Evolutionary conservation across 306 rosid genomes (phyloP).

Genomic region (Pyrus communis): DNA sequence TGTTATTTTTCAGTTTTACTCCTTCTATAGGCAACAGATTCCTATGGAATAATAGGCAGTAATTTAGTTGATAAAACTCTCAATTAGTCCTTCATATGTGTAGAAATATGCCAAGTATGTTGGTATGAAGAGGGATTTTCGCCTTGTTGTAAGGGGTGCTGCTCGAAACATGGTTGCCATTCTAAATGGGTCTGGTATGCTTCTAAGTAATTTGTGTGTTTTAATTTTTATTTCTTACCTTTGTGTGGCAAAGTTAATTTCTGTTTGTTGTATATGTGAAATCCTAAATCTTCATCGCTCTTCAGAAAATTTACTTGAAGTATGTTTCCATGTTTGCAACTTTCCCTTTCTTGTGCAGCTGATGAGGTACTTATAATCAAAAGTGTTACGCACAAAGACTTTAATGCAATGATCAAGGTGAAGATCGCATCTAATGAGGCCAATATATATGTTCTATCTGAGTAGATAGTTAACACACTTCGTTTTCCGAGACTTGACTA

Average conservation of each 20-base stretch:
- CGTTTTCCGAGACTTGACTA: not conserved
- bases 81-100: conserved; percentile 25
- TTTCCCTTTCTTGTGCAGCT: conserved; percentile 41
- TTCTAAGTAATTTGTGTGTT: not conserved
- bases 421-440: conserved; percentile 3
- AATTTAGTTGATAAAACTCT: not conserved
- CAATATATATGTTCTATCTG: not conserved
- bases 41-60: not conserved
- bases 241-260: not conserved
- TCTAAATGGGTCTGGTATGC: conserved; percentile 94
- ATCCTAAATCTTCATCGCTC: not conserved
- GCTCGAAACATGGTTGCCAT: conserved; percentile 89
- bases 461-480: not conserved
- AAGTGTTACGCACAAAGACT: conserved; percentile 78
- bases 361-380: conserved; percentile 85
- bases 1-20: not conserved
- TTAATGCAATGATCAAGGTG: conserved; percentile 85
- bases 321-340: not conserved
- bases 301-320: not conserved
- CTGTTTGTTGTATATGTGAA: not conserved
- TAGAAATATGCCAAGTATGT: conserved; percentile 91
- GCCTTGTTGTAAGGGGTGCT: conserved; percentile 96
- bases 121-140: conserved; percentile 97
- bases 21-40: conserved; percentile 2
- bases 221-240: not conserved